A percentile compares a stretch with the other conserved stretches of the same genome.
phyloP scores from a whole-genome alignment of 2,329 filamentous ascomycete species.

The Tolypocladium guangdongense region DNA sequence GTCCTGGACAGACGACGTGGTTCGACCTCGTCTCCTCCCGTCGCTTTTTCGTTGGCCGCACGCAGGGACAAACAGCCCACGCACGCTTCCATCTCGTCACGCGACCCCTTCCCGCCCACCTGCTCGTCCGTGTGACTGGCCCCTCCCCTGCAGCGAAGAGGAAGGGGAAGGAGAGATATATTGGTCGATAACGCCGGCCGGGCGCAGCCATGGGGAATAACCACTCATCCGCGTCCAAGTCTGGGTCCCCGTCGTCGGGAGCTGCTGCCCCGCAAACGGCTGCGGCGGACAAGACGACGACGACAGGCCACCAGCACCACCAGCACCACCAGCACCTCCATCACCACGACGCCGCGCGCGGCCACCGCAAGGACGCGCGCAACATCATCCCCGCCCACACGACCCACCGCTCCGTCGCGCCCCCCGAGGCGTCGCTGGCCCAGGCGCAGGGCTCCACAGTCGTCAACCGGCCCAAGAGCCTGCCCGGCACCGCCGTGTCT shows the following conservation, averaged over 20 bases:
- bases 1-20: neutral
- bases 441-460: constrained; percentile 48
- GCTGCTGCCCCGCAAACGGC: constrained; percentile 9
- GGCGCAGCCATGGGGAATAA: constrained; percentile 25
- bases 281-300: constrained; percentile 11
- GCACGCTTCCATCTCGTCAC: neutral
- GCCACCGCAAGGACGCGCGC: constrained; percentile 25
- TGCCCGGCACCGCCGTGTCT: constrained; percentile 38
- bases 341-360: constrained; percentile 16
- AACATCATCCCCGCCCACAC: constrained; percentile 45
- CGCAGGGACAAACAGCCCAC: neutral
- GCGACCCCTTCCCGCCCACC: neutral
- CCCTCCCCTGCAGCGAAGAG: neutral
- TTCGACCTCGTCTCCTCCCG: neutral
- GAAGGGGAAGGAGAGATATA: neutral
- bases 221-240: constrained; percentile 26
- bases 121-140: neutral
- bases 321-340: constrained; percentile 5
- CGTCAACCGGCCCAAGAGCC: constrained; percentile 32
- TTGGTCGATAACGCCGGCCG: neutral
- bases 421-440: constrained; percentile 50
- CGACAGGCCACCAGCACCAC: constrained; percentile 2
- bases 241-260: constrained; percentile 19
- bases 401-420: constrained; percentile 44
- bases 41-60: neutral